A percentile compares a stretch with the other conserved stretches of the same genome.
phyloP scores from a whole-genome alignment of 2,329 filamentous ascomycete species.

The Penicillium sp. region DNA sequence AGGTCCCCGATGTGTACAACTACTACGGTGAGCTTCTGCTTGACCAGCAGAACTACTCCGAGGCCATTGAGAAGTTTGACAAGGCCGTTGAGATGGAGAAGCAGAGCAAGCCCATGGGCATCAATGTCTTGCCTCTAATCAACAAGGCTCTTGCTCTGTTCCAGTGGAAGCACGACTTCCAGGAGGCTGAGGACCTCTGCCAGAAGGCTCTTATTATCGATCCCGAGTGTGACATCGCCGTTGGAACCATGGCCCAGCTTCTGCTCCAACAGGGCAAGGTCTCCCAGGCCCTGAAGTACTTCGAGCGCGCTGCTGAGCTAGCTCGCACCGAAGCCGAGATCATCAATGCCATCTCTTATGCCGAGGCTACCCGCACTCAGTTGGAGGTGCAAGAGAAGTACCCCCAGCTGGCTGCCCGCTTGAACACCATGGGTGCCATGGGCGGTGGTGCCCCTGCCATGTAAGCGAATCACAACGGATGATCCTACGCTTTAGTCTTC shows the following conservation, averaged over 20 bases:
- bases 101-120: slow-evolving; percentile 85
- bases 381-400: slow-evolving; percentile 88
- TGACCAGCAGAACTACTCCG: slow-evolving; percentile 91
- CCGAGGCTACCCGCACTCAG: slow-evolving; percentile 93
- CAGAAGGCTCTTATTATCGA: slow-evolving; percentile 97
- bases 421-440: slow-evolving; percentile 58
- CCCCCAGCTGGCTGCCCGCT: slow-evolving; percentile 71
- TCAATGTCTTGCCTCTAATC: slow-evolving; percentile 96
- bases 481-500: slow-evolving; percentile 17
- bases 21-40: slow-evolving; percentile 97
- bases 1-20: slow-evolving; percentile 97
- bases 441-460: slow-evolving; percentile 37
- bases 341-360: slow-evolving; percentile 92
- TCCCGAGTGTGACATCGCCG: slow-evolving; percentile 96
- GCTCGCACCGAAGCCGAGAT: slow-evolving; percentile 94
- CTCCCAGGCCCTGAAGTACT: slow-evolving; percentile 90
- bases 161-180: slow-evolving; percentile 97
- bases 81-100: slow-evolving; percentile 99
- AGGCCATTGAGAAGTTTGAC: slow-evolving; percentile 97
- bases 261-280: slow-evolving; percentile 98
- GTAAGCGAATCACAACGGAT: slow-evolving; percentile 22
- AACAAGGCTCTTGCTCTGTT: slow-evolving; percentile 97
- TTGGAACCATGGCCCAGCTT: slow-evolving; percentile 97
- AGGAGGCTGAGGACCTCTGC: slow-evolving; percentile 92
- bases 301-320: slow-evolving; percentile 92